phyloP scores from a whole-genome alignment of 2,329 filamentous ascomycete species.

The Remersonia thermophila region DNA sequence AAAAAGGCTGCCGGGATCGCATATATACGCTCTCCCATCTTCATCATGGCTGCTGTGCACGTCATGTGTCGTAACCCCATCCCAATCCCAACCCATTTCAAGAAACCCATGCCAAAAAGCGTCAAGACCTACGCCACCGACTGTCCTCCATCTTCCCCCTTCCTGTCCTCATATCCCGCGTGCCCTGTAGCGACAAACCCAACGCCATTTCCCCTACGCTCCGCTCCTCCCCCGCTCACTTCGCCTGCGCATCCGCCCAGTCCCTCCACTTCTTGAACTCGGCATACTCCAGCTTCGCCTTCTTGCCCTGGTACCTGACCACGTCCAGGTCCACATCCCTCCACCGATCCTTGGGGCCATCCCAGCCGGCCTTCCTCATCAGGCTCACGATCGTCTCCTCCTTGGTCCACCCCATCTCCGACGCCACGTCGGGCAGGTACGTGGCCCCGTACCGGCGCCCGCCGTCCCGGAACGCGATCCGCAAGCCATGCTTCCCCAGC shows the following conservation, averaged over 20 bases:
- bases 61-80: too few relatives aligned
- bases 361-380: constrained; percentile 92
- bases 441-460: constrained; percentile 69
- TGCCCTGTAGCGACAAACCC: too few relatives aligned
- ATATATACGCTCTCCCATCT: too few relatives aligned
- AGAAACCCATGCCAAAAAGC: too few relatives aligned
- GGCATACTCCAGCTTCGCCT: constrained; percentile 54
- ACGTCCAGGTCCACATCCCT: constrained; percentile 65
- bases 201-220: background rate
- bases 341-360: constrained; percentile 68
- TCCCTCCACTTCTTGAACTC: constrained; percentile 73
- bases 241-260: constrained; percentile 43
- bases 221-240: constrained; percentile 10
- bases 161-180: too few relatives aligned
- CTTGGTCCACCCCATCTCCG: constrained; percentile 89
- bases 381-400: constrained; percentile 82
- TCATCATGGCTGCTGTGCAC: too few relatives aligned
- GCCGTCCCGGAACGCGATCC: constrained; percentile 70
- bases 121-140: too few relatives aligned
- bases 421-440: constrained; percentile 82
- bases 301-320: constrained; percentile 77
- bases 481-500: constrained; percentile 73
- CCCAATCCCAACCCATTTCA: too few relatives aligned
- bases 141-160: too few relatives aligned
- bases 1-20: too few relatives aligned